A percentile compares a stretch with the other conserved stretches of the same genome.
These are phyloP conservation scores for Pseudotsuga menziesii DNA, from an alignment of 75 land plant species.

Conservation along the genomic window DNA sequence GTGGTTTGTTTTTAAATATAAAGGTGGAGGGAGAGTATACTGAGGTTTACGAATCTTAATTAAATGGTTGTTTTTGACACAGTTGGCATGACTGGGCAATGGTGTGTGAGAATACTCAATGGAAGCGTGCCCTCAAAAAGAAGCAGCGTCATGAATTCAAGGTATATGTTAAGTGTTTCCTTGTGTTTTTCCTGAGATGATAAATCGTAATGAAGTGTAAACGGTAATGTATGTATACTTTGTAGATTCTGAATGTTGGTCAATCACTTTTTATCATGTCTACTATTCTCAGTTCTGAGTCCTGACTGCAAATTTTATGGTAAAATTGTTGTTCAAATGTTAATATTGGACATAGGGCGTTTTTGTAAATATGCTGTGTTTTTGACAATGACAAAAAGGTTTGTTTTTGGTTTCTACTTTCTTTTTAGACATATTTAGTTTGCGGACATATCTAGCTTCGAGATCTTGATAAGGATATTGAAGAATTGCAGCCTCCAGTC, in stretches of 20 bases:
- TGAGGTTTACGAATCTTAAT: slow-evolving; percentile 10
- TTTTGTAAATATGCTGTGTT: too few relatives aligned
- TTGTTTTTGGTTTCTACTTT: too few relatives aligned
- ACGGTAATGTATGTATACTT: background rate
- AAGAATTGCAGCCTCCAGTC: background rate
- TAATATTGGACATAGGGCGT: too few relatives aligned
- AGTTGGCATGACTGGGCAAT: slow-evolving; percentile 51
- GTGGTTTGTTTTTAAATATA: background rate
- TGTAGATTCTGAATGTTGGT: background rate
- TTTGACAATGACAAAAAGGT: too few relatives aligned
- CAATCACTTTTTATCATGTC: background rate
- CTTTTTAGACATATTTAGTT: too few relatives aligned
- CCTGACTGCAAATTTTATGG: background rate
- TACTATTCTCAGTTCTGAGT: background rate
- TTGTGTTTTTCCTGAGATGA: background rate
- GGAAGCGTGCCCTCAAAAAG: slow-evolving; percentile 25
- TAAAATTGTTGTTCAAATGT: background rate
- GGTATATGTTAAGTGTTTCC: slow-evolving; percentile 11
- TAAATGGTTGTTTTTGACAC: slow-evolving; percentile 17
- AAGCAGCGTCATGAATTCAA: slow-evolving; percentile 22
- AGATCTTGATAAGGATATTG: background rate
- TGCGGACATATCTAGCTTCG: too few relatives aligned
- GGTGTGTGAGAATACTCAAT: slow-evolving; percentile 36
- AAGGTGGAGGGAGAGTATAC: background rate
- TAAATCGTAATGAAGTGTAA: background rate